Percentiles rank a stretch among this genome's conserved stretches.
Conservation (phyloP, 768 basidiomycete genomes). For the Lanmaoa rubissima region DNA sequence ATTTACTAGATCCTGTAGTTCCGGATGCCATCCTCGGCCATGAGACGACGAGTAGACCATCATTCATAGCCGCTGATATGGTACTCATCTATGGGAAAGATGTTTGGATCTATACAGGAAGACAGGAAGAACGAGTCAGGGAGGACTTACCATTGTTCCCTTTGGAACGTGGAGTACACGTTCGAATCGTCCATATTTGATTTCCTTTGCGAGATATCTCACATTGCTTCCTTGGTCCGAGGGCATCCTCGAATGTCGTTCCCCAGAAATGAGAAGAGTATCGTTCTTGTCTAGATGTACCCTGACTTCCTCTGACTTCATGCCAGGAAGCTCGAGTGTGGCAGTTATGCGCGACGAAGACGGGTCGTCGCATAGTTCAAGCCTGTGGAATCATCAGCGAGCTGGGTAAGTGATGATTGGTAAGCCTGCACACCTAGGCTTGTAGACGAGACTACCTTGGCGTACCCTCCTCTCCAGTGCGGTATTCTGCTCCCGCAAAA, state of each 20-base stretch:
- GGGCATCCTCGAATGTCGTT: constrained; percentile 22
- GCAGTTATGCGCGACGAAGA: constrained; percentile 33
- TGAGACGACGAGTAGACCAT: constrained; percentile 39
- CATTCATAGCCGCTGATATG: constrained; percentile 38
- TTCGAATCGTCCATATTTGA: constrained; percentile 40
- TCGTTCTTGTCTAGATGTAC: constrained; percentile 34
- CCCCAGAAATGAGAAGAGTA: constrained; percentile 35
- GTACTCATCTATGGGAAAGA: constrained; percentile 30
- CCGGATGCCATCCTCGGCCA: constrained; percentile 35
- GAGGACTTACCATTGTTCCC: constrained; percentile 34
- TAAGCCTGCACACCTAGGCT: constrained; percentile 27
- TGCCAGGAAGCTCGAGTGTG: constrained; percentile 40
- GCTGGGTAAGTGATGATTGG: background rate
- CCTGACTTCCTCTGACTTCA: constrained; percentile 35
- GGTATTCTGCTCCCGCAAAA: constrained; percentile 21
- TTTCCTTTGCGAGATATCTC: constrained; percentile 35
- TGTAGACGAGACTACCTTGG: constrained; percentile 32
- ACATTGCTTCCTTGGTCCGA: constrained; percentile 16
- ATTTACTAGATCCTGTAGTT: constrained; percentile 8
- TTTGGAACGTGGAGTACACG: constrained; percentile 37
- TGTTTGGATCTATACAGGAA: background rate
- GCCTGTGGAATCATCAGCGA: constrained; percentile 26
- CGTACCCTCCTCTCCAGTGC: constrained; percentile 21
- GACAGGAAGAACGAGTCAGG: background rate
- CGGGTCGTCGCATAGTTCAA: constrained; percentile 41